These are phyloP conservation scores for Coemansia guatemalensis DNA, from an alignment of 192 early-diverging fungal species.

Conservation along the genomic window DNA sequence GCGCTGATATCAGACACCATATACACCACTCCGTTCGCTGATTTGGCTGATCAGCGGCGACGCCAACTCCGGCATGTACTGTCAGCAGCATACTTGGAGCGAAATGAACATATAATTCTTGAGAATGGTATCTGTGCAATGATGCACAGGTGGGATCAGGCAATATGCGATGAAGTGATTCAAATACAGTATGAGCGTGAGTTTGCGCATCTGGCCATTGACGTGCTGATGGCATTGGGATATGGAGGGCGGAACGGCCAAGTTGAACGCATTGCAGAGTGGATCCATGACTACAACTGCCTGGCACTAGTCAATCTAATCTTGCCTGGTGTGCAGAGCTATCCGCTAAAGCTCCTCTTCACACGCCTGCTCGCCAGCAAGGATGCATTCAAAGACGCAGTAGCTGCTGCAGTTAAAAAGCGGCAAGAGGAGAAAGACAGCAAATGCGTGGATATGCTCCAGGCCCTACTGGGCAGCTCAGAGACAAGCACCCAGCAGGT, in stretches of 20 bases:
- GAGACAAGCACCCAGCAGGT: constrained; percentile 32
- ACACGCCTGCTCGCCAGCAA: constrained; percentile 9
- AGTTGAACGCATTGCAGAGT: constrained; percentile 9
- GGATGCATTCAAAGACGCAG: constrained; percentile 11
- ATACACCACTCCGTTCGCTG: constrained; percentile 20
- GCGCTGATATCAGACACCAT: constrained; percentile 11
- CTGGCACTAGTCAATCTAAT: constrained; percentile 8
- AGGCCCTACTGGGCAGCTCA: constrained; percentile 29
- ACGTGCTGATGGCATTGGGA: constrained; percentile 27
- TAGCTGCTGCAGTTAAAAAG: background rate
- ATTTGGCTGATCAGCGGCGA: constrained; percentile 11
- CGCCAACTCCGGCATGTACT: constrained; percentile 20
- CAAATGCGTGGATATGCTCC: constrained; percentile 28
- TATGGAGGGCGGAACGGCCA: constrained; percentile 21
- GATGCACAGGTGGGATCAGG: constrained; percentile 11
- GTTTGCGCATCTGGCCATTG: constrained; percentile 19
- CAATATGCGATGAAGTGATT: background rate
- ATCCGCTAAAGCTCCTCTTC: constrained; percentile 8
- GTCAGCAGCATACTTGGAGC: background rate
- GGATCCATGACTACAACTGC: constrained; percentile 19
- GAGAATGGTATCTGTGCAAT: constrained; percentile 15
- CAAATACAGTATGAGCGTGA: constrained; percentile 12
- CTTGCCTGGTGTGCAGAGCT: background rate
- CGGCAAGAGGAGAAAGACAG: background rate
- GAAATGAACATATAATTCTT: constrained; percentile 27